Percentiles rank a stretch among this genome's conserved stretches.
Evolutionary conservation across 2,329 filamentous ascomycete genomes (phyloP).

Genomic region (Aureobasidium sp.): DNA sequence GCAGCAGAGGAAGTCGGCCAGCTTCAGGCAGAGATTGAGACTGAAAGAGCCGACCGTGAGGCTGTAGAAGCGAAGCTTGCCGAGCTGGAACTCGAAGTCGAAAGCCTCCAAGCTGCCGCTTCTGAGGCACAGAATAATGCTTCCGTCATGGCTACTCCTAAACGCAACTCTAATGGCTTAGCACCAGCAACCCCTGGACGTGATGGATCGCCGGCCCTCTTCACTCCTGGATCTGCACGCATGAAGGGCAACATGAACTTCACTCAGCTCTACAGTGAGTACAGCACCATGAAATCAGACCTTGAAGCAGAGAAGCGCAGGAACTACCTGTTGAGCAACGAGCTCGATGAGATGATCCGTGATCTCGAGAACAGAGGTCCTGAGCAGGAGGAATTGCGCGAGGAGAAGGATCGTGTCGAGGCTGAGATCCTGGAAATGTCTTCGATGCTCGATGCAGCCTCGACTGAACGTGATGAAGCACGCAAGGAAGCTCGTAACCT

Average conservation of each 20-base stretch:
- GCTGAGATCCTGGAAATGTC: constrained; percentile 72
- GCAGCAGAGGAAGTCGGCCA: constrained; percentile 51
- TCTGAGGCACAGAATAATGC: constrained; percentile 21
- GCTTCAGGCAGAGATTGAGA: constrained; percentile 44
- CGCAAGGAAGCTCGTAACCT: constrained; percentile 73
- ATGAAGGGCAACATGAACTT: constrained; percentile 50
- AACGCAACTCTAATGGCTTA: constrained; percentile 45
- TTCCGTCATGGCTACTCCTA: constrained; percentile 42
- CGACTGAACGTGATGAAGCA: constrained; percentile 70
- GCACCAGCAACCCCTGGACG: constrained; percentile 15
- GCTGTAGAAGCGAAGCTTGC: constrained; percentile 55
- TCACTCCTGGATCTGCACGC: constrained; percentile 47
- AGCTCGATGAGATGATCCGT: constrained; percentile 78
- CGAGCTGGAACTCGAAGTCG: constrained; percentile 58
- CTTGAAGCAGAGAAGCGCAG: constrained; percentile 67
- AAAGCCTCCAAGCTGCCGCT: constrained; percentile 47
- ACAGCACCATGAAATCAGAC: constrained; percentile 59
- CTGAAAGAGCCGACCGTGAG: constrained; percentile 52
- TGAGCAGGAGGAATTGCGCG: constrained; percentile 77
- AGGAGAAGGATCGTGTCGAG: constrained; percentile 73
- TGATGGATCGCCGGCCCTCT: constrained; percentile 23
- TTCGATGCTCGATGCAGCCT: constrained; percentile 72
- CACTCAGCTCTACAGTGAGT: constrained; percentile 58
- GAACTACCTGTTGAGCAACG: constrained; percentile 64
- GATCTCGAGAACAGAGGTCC: constrained; percentile 81